These are phyloP conservation scores for Hypocrella siamensis DNA, from an alignment of 2,329 filamentous ascomycete species.

Conservation along the genomic window DNA sequence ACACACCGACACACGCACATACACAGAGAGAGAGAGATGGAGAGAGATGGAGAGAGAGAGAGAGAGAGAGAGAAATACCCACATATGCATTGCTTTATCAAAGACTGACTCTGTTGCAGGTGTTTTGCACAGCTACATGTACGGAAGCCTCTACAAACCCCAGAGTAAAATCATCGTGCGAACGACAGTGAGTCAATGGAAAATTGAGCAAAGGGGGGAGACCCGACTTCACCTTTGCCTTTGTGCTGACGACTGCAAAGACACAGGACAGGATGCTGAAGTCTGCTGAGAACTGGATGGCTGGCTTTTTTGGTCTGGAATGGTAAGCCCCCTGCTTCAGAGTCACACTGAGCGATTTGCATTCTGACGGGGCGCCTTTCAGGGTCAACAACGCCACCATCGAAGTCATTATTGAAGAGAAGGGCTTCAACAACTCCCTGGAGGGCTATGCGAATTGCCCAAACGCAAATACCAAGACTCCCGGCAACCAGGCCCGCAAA, in stretches of 20 bases:
- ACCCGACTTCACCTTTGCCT: neutral
- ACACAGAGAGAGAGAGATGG: no score
- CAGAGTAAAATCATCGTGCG: slow-evolving; percentile 57
- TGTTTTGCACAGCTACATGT: slow-evolving; percentile 57
- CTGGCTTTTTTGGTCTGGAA: slow-evolving; percentile 62
- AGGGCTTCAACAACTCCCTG: slow-evolving; percentile 53
- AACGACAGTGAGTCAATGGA: slow-evolving; percentile 35
- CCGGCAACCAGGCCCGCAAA: slow-evolving; percentile 35
- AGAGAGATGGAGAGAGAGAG: no score
- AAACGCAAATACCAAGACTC: slow-evolving; percentile 36
- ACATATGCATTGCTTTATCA: no score
- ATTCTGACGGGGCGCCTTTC: slow-evolving; percentile 2
- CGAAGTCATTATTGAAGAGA: slow-evolving; percentile 53
- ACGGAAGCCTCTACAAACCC: slow-evolving; percentile 55
- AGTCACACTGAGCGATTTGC: neutral
- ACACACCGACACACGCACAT: neutral
- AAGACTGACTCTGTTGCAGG: slow-evolving; percentile 20
- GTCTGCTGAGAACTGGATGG: slow-evolving; percentile 62
- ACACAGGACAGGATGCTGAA: slow-evolving; percentile 67
- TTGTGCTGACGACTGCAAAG: slow-evolving; percentile 11
- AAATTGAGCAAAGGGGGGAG: neutral
- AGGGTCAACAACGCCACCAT: slow-evolving; percentile 54
- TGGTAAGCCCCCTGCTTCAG: slow-evolving; percentile 27
- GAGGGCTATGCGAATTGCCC: slow-evolving; percentile 52
- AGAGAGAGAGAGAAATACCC: no score